phyloP scores from a whole-genome alignment of 78 protist species.

The Dictyostelium capitatum region DNA sequence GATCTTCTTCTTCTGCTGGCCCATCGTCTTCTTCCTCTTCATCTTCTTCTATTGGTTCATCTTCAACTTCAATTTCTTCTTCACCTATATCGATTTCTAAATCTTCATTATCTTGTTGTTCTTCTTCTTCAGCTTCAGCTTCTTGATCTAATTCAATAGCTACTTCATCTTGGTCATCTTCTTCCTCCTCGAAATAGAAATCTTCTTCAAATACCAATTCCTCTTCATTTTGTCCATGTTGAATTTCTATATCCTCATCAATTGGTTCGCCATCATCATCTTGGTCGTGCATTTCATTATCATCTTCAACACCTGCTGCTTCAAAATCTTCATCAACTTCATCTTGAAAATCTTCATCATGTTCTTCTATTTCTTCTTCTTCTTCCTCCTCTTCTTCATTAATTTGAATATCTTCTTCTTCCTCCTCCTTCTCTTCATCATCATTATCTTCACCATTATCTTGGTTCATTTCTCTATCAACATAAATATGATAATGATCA shows the following conservation, averaged over 20 bases:
- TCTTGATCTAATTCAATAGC: background rate
- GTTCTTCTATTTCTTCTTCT: background rate
- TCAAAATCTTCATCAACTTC: background rate
- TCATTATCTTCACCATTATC: background rate
- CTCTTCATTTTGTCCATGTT: background rate
- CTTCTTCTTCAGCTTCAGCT: background rate
- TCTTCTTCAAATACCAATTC: background rate
- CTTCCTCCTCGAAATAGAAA: background rate
- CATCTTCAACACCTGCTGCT: background rate
- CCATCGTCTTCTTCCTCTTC: constrained; percentile 31
- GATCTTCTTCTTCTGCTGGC: background rate
- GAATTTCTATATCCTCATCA: background rate
- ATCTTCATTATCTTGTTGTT: background rate
- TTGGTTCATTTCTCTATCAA: background rate
- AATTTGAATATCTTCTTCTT: background rate
- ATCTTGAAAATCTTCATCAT: background rate
- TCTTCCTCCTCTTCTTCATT: background rate
- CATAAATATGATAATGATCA: too few relatives aligned
- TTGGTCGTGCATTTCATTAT: background rate
- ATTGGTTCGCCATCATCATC: background rate
- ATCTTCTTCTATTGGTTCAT: background rate
- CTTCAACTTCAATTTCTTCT: constrained; percentile 7
- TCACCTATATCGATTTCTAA: background rate
- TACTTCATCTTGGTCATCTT: background rate
- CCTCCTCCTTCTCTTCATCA: background rate